Evolutionary conservation across 495 filamentous ascomycete species (phyloP).

Genomic region (Daldinia childiae): DNA sequence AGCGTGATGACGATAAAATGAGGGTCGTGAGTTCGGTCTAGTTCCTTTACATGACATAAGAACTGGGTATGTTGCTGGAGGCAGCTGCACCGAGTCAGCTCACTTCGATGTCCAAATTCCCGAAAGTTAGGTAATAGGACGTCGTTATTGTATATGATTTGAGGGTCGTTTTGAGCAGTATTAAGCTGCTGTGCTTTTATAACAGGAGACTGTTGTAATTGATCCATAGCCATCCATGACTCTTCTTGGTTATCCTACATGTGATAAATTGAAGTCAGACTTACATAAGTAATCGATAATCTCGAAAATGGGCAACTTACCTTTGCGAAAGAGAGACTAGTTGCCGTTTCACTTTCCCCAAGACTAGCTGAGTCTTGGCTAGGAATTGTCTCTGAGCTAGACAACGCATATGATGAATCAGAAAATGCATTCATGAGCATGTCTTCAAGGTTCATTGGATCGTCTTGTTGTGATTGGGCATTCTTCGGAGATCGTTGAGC

Average conservation of each 20-base stretch:
- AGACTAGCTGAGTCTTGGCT: neutral
- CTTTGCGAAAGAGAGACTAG: neutral
- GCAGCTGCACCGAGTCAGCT: neutral
- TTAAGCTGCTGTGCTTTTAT: neutral
- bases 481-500: neutral
- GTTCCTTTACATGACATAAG: neutral
- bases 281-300: neutral
- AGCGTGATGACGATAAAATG: neutral
- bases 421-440: neutral
- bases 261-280: neutral
- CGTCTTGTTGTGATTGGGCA: neutral
- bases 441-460: neutral
- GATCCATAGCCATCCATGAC: neutral
- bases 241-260: neutral
- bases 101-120: neutral
- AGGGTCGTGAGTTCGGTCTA: neutral
- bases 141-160: neutral
- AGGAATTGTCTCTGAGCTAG: neutral
- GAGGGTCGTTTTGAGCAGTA: neutral
- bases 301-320: neutral
- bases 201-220: neutral
- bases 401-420: neutral
- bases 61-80: constrained; percentile 5
- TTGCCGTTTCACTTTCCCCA: neutral
- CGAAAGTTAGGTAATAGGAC: neutral